Base-by-base conservation (phyloP, 1,284 basidiomycete genomes). In the Schizophyllum commune region DNA sequence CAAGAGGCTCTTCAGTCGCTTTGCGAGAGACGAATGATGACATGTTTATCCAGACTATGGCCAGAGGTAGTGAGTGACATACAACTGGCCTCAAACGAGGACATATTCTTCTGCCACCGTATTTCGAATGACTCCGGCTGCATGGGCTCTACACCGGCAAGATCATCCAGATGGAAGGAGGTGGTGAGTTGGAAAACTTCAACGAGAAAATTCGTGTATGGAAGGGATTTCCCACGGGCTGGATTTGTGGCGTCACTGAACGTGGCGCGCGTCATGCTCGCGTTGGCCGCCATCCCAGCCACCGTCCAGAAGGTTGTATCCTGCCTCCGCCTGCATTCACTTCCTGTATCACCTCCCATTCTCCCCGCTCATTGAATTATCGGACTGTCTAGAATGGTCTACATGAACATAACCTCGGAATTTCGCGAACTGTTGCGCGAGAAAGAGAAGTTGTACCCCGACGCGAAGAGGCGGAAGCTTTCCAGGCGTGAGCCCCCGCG, bases 81-180 rank as follows among this genome's bases (percentile, higher is more conserved):
- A 77, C 80, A 73, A 76, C 77, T 76, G 73, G 74, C 88, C 85
- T 90, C 88, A 90, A 89, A 90, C 88, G 74, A 82, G 80, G 84
- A 86, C 76, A 62, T 55, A 59, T 59, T 20, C 32, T 32, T 72
- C 67, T 65, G 62, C 68, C 71, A 55, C 27, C 53, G 39, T 47
- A 47, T 17, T 17, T 17, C 39, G 39, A 47, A 27, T 17, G 39
- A 47, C 17, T 13, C 39, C 39, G 39, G 39, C 17, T 47, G 39
- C 39, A 47, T 47, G 39, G 39, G 17, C 13, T 11, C 39, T 47
- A 13, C 39, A 17, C 39, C 39, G 39, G 17, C 17, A 17, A 13
- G 39, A 13, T 47, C 39, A 17, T 47, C 39, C 13, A 47, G 39
- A 47, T 47, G 39, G 39, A 47, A 47, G 39, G 39, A 11, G 39